These are phyloP conservation scores for Dichotomopilus funicola DNA, from an alignment of 2,329 filamentous ascomycete genomes.

Conservation along the genomic window DNA sequence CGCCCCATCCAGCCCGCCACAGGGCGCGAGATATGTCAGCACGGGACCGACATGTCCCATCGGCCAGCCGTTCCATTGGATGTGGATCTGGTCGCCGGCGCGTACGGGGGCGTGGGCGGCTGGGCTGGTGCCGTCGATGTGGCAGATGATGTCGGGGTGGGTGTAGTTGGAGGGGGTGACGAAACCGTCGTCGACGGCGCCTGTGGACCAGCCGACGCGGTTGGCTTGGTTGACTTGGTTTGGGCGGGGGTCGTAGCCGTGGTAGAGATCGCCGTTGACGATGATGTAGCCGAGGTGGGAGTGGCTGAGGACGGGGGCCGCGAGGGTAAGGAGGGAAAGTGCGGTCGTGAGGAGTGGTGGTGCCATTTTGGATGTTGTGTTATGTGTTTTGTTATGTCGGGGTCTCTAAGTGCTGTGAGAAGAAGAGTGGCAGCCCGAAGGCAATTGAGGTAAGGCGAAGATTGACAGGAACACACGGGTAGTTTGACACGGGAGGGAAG, in stretches of 20 bases:
- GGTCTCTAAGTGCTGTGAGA: neutral
- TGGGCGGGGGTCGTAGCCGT: conserved; percentile 33
- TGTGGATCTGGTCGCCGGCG: conserved; percentile 48
- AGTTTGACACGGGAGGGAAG: no score
- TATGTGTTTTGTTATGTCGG: neutral
- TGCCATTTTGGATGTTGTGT: conserved; percentile 5
- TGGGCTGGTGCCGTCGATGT: conserved; percentile 48
- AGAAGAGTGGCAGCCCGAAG: neutral
- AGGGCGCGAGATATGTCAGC: conserved; percentile 35
- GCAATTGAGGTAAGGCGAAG: no score
- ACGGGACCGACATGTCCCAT: conserved; percentile 41
- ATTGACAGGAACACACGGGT: no score
- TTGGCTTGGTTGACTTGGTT: conserved; percentile 17
- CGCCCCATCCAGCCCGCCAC: conserved; percentile 10
- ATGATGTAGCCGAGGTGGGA: conserved; percentile 31
- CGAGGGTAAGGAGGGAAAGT: conserved; percentile 7
- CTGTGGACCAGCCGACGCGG: conserved; percentile 48
- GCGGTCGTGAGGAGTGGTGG: conserved; percentile 3
- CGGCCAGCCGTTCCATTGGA: conserved; percentile 60
- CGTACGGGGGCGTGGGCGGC: conserved; percentile 45
- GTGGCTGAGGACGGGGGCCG: conserved; percentile 18
- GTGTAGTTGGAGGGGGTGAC: conserved; percentile 42
- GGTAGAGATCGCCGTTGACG: conserved; percentile 40
- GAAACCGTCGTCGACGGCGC: conserved; percentile 46
- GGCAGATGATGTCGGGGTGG: conserved; percentile 53